A percentile compares a stretch with the other conserved stretches of the same genome.
phyloP scores from a whole-genome alignment of 2,329 filamentous ascomycete genomes.

The Chaetomiaceae sp. region DNA sequence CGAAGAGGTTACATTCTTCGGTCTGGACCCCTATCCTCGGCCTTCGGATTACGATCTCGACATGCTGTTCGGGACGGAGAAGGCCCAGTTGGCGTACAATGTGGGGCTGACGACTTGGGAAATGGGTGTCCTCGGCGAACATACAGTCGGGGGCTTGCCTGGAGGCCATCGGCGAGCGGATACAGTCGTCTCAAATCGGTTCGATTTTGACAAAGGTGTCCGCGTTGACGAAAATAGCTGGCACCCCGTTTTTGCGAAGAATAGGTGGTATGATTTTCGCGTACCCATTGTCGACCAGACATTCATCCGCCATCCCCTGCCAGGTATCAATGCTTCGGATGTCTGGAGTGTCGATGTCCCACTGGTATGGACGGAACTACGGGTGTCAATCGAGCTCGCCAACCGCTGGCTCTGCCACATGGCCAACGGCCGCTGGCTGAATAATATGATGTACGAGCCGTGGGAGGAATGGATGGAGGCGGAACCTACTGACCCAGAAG shows the following conservation, averaged over 20 bases:
- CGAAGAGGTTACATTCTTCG: neutral
- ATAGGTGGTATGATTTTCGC: constrained; percentile 11
- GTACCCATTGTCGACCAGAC: neutral
- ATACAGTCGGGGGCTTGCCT: neutral
- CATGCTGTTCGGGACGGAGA: constrained; percentile 7
- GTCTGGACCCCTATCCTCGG: neutral
- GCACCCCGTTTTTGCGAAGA: constrained; percentile 9
- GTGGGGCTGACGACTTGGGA: constrained; percentile 11
- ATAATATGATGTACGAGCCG: neutral
- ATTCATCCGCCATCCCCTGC: neutral
- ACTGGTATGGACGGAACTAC: constrained; percentile 7
- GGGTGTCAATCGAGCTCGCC: constrained; percentile 2
- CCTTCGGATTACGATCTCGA: constrained; percentile 10
- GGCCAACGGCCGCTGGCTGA: constrained; percentile 1
- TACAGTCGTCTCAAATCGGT: neutral
- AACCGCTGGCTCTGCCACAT: constrained; percentile 10
- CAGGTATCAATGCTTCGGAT: neutral
- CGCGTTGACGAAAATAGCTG: constrained; percentile 4
- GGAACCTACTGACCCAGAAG: neutral
- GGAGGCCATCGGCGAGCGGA: neutral
- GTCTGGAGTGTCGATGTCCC: constrained; percentile 13
- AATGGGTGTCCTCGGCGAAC: neutral
- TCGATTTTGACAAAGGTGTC: constrained; percentile 1
- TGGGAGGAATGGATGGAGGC: constrained; percentile 8
- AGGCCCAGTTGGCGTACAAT: neutral